Conservation (phyloP, 805 yeast genomes). For the Candida cerambycidarum region DNA sequence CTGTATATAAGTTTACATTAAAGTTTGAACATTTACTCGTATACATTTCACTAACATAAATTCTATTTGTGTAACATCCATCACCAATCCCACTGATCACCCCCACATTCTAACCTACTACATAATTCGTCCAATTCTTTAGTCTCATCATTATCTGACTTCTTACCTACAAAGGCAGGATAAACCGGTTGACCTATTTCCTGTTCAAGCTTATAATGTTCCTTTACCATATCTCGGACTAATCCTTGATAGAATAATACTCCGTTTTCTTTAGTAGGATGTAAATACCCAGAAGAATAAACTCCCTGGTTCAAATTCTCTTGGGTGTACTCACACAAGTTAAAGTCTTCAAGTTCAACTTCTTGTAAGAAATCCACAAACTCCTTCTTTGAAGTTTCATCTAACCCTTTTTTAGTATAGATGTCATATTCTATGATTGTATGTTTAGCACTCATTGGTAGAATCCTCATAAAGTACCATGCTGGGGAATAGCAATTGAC, state of each 20-base stretch:
- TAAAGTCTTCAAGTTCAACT: constrained; percentile 55
- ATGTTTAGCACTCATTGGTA: constrained; percentile 53
- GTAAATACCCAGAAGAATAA: constrained; percentile 57
- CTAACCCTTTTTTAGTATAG: constrained; percentile 58
- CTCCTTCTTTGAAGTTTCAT: constrained; percentile 53
- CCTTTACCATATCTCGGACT: constrained; percentile 58
- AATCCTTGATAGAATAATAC: constrained; percentile 56
- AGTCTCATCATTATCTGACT: constrained; percentile 41
- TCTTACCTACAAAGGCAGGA: constrained; percentile 50
- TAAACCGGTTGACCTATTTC: constrained; percentile 46
- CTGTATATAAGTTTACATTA: no score
- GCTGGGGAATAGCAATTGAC: constrained; percentile 67
- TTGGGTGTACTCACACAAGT: constrained; percentile 59
- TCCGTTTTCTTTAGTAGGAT: constrained; percentile 59
- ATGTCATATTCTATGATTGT: constrained; percentile 62
- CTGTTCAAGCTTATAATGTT: constrained; percentile 49
- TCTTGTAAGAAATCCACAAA: constrained; percentile 63
- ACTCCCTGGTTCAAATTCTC: constrained; percentile 61
- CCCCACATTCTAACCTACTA: constrained; percentile 49
- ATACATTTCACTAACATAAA: no score
- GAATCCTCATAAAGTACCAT: constrained; percentile 61
- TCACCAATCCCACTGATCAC: background rate
- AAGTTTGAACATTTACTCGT: no score
- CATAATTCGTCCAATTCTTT: constrained; percentile 51
- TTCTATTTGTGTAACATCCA: no score